Evolutionary conservation across 352 stramenopile genomes (phyloP).

Genomic region (Blastocystis sp.): DNA sequence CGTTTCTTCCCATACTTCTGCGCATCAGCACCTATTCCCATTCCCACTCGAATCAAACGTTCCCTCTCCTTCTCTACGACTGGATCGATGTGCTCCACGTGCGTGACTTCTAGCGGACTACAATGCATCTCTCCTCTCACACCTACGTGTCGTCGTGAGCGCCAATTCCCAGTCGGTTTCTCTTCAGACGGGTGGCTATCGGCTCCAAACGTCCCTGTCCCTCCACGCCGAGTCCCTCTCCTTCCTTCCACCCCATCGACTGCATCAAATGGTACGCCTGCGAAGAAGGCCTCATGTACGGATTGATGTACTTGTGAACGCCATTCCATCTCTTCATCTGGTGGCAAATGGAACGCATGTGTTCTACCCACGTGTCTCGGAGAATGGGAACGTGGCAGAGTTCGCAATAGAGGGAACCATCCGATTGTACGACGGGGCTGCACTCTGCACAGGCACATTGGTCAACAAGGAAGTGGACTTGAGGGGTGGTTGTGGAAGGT

Average conservation of each 20-base stretch:
- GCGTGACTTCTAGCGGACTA: conserved; percentile 32
- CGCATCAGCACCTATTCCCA: not conserved
- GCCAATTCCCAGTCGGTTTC: conserved; percentile 34
- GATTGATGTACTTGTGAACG: conserved; percentile 37
- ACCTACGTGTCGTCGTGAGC: not conserved
- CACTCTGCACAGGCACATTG: conserved; percentile 16
- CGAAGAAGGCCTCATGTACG: not conserved
- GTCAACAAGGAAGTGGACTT: not conserved
- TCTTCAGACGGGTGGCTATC: conserved; percentile 44
- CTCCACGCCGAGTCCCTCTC: conserved; percentile 12
- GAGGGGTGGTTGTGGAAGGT: not conserved
- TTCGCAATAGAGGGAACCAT: conserved; percentile 4
- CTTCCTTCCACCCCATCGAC: conserved; percentile 51
- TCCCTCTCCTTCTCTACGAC: not conserved
- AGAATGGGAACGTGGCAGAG: not conserved
- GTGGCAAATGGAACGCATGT: conserved; percentile 31
- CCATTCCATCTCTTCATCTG: conserved; percentile 9
- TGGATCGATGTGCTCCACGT: not conserved
- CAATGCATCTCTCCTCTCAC: not conserved
- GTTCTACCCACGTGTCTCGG: not conserved
- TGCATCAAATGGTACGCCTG: not conserved
- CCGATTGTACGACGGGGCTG: not conserved
- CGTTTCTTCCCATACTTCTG: conserved; percentile 31
- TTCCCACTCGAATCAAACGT: not conserved
- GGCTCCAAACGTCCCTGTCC: conserved; percentile 33